Base-by-base conservation (phyloP, 148 eudicot genomes). In the Nepenthes mirabilis region DNA sequence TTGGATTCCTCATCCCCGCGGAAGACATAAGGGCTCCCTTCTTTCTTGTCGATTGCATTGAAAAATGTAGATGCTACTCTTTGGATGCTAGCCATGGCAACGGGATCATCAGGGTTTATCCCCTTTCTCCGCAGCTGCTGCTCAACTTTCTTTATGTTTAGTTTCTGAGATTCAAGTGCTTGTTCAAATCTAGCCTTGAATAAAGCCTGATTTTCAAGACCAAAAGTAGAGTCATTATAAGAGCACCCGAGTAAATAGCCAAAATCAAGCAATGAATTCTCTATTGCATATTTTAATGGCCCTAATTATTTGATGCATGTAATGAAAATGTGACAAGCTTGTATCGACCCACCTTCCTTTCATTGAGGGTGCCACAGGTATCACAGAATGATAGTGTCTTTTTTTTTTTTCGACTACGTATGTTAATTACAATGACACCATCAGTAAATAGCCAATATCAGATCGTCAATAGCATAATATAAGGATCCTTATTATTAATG, bases 161-260 rank as follows among this genome's bases (percentile, higher is more conserved):
- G 82, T 64, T 93, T 94, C 71, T 94, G 99, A 58, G 99, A 89
- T 51, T 94, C 97, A 60, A 94, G 97, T 47, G 99, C 97, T 78
- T 94, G 99, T 74, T 94, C 99, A 52, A 94, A 94, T 75, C 99
- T 85, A 33, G 99, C 99, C 77, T 94, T 94, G 65, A 94, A 94
- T 67, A 94, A 77, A 50, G 99, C 99, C 99, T 93, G 89, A 60
- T 77, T 36, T 45, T 37, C 37, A 59, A 64, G 49, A 61, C 36
- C 55, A 71, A 60, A 62, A 12, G 36, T 36, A 33, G 43, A 40
- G 45, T 40, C 45, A 40, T 40, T 40, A 40, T 40, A 3, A 3
- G 45, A 40, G 4, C 45, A 40, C 23, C 23, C 0, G 23, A 23
- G 23, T 23, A 0, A 23, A 23, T 23, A 40, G 4, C 45, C 51